A percentile compares a stretch with the other conserved stretches of the same genome.
Conservation (phyloP, 1,284 basidiomycete genomes). For the Agroathelia rolfsii region DNA sequence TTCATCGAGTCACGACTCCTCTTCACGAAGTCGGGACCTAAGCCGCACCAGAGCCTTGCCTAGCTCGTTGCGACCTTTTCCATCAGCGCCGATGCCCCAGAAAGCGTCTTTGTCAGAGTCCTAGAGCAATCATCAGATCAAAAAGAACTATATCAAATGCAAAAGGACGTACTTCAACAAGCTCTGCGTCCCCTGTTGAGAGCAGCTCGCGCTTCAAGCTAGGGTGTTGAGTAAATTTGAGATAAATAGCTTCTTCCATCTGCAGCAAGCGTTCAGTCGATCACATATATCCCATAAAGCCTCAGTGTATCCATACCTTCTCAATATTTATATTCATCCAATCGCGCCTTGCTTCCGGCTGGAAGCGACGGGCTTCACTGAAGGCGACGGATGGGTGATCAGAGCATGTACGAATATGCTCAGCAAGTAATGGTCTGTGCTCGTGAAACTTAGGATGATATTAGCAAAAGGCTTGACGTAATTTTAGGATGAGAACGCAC, state of each 20-base stretch:
- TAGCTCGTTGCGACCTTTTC: slow-evolving; percentile 57
- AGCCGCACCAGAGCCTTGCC: slow-evolving; percentile 57
- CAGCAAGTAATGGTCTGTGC: slow-evolving; percentile 46
- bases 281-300: slow-evolving; percentile 1
- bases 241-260: slow-evolving; percentile 52
- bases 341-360: slow-evolving; percentile 45
- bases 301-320: slow-evolving; percentile 28
- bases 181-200: slow-evolving; percentile 47
- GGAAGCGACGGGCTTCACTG: slow-evolving; percentile 54
- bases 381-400: slow-evolving; percentile 52
- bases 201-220: slow-evolving; percentile 44
- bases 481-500: slow-evolving; percentile 20
- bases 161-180: slow-evolving; percentile 42
- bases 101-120: slow-evolving; percentile 59
- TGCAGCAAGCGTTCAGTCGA: slow-evolving; percentile 14
- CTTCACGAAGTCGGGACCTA: slow-evolving; percentile 33
- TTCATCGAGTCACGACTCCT: too few species aligned
- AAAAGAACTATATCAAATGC: slow-evolving; percentile 2
- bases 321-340: slow-evolving; percentile 55
- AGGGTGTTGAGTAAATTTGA: slow-evolving; percentile 56
- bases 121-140: slow-evolving; percentile 21
- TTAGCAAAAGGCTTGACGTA: slow-evolving; percentile 4
- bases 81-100: slow-evolving; percentile 57
- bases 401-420: slow-evolving; percentile 52
- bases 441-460: slow-evolving; percentile 37